A percentile compares a stretch with the other conserved stretches of the same genome.
Evolutionary conservation across 140 eudicot species (phyloP).

Genomic region (Erigeron philadelphicus): DNA sequence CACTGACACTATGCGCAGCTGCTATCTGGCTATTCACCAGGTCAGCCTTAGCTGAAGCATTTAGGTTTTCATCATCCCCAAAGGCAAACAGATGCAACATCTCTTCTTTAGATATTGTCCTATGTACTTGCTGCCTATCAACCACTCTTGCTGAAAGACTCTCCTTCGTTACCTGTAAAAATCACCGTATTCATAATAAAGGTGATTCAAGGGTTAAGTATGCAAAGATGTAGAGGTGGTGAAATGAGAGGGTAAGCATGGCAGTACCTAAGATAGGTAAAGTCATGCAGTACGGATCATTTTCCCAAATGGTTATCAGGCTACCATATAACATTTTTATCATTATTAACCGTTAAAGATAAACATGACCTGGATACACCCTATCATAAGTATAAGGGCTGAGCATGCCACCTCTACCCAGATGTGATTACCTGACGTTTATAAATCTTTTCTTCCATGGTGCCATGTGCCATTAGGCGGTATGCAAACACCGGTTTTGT

Average conservation of each 20-base stretch:
- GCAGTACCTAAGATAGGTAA: no score
- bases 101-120: conserved; percentile 97
- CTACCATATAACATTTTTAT: neutral
- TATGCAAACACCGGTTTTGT: conserved; percentile 94
- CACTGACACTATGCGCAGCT: conserved; percentile 21
- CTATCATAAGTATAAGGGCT: neutral
- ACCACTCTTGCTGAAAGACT: conserved; percentile 97
- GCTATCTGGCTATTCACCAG: conserved; percentile 32
- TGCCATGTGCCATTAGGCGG: conserved; percentile 89
- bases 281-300: no score
- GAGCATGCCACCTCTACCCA: neutral
- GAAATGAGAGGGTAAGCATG: neutral
- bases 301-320: no score
- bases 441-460: conserved; percentile 95
- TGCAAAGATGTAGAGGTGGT: neutral
- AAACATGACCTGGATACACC: neutral
- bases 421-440: conserved; percentile 83
- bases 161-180: conserved; percentile 77
- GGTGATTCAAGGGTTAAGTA: neutral
- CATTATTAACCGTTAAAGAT: neutral
- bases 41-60: conserved; percentile 31
- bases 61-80: conserved; percentile 70
- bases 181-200: neutral
- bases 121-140: conserved; percentile 89
- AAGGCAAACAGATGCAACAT: conserved; percentile 85